Evolutionary conservation across 2,329 filamentous ascomycete genomes (phyloP).

Genomic region (Talaromyces sp.): DNA sequence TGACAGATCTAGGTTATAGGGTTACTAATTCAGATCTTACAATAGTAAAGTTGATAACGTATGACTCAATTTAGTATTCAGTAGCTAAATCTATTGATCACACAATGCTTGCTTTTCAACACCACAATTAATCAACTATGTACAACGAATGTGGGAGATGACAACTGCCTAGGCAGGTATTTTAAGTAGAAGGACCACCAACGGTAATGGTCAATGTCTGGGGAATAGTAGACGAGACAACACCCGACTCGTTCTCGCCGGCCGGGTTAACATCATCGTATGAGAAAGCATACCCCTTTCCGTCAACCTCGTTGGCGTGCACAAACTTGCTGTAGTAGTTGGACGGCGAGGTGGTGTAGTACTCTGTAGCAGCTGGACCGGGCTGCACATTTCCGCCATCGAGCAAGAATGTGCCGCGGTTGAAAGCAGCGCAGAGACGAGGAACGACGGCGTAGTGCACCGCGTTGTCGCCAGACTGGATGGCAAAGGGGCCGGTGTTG

Average conservation of each 20-base stretch:
- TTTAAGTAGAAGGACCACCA: slow-evolving; percentile 30
- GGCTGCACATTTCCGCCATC: slow-evolving; percentile 46
- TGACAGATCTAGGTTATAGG: not conserved
- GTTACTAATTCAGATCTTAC: too few relatives aligned
- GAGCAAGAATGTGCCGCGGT: slow-evolving; percentile 42
- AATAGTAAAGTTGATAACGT: not conserved
- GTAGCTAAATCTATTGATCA: not conserved
- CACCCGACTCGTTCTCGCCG: slow-evolving; percentile 48
- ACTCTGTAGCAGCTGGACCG: slow-evolving; percentile 26
- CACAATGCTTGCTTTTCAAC: not conserved
- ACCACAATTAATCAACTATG: not conserved
- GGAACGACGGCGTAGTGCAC: slow-evolving; percentile 42
- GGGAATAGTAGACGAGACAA: slow-evolving; percentile 45
- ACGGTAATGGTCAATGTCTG: slow-evolving; percentile 43
- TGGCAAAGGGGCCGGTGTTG: slow-evolving; percentile 44
- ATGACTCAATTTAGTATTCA: not conserved
- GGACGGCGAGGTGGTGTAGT: slow-evolving; percentile 43
- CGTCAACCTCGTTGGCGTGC: slow-evolving; percentile 55
- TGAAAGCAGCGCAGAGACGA: slow-evolving; percentile 48
- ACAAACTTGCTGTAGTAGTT: slow-evolving; percentile 47
- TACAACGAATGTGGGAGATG: not conserved
- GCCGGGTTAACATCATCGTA: slow-evolving; percentile 63
- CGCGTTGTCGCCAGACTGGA: slow-evolving; percentile 30
- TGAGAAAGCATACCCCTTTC: slow-evolving; percentile 59
- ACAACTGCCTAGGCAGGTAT: not conserved